Percentiles rank a stretch among this genome's conserved stretches.
phyloP scores from a whole-genome alignment of 768 basidiomycete species.

The Boletus edulis region DNA sequence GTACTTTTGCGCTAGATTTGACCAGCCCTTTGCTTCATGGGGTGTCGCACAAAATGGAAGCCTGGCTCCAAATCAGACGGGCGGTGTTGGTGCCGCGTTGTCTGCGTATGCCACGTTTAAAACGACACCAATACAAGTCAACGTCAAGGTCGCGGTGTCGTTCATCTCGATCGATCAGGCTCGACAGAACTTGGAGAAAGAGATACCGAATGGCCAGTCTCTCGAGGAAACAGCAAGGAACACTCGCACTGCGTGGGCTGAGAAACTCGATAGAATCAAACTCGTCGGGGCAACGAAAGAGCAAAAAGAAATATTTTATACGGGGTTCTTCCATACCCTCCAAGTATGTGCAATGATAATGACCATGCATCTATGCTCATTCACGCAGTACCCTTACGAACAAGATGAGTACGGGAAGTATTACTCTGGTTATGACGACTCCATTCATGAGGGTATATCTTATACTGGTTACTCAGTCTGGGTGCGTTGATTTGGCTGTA shows the following conservation, averaged over 20 bases:
- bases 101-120: conserved; percentile 52
- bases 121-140: conserved; percentile 34
- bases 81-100: conserved; percentile 45
- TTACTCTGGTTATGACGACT: conserved; percentile 76
- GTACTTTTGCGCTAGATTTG: conserved; percentile 60
- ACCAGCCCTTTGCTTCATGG: conserved; percentile 40
- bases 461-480: conserved; percentile 83
- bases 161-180: conserved; percentile 75
- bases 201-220: conserved; percentile 44
- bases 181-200: conserved; percentile 46
- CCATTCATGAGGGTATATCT: conserved; percentile 60
- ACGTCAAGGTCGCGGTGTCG: conserved; percentile 65
- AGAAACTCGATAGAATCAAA: conserved; percentile 52
- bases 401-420: conserved; percentile 64
- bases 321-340: conserved; percentile 60
- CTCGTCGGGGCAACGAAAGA: conserved; percentile 48
- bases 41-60: conserved; percentile 52
- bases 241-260: conserved; percentile 54
- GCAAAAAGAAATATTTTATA: conserved; percentile 54
- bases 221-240: conserved; percentile 50
- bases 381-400: conserved; percentile 69
- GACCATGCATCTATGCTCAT: neutral
- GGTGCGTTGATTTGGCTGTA: conserved; percentile 38
- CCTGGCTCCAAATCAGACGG: conserved; percentile 24
- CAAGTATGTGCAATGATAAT: conserved; percentile 38